Conservation (phyloP, 495 filamentous ascomycete species). For the Venustampulla echinocandica region DNA sequence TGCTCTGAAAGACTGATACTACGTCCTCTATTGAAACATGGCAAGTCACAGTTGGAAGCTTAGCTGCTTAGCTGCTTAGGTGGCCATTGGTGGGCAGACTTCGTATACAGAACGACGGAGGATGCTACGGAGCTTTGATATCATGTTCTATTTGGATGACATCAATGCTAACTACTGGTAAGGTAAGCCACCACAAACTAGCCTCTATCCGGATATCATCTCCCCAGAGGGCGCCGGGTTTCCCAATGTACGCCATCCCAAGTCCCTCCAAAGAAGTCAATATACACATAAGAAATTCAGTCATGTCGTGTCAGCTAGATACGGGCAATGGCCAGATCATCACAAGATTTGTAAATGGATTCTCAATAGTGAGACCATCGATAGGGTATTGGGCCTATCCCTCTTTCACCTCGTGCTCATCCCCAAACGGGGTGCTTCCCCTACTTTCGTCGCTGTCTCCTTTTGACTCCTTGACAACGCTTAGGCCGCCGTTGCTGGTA, state of each 20-base stretch:
- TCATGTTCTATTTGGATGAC: not conserved
- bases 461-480: slow-evolving; percentile 37
- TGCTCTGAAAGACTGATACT: too few relatives aligned
- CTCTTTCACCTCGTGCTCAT: slow-evolving; percentile 38
- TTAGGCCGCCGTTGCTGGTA: slow-evolving; percentile 37
- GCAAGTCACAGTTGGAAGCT: too few relatives aligned
- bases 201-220: slow-evolving; percentile 9
- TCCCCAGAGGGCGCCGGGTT: slow-evolving; percentile 5
- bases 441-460: slow-evolving; percentile 17
- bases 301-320: not conserved
- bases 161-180: slow-evolving; percentile 1
- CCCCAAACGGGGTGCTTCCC: slow-evolving; percentile 45
- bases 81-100: too few relatives aligned
- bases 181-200: too few relatives aligned
- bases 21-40: too few relatives aligned
- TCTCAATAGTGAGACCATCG: not conserved
- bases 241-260: slow-evolving; percentile 13
- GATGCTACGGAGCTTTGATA: not conserved
- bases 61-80: too few relatives aligned
- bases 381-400: slow-evolving; percentile 4
- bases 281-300: slow-evolving; percentile 21
- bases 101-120: not conserved
- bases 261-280: slow-evolving; percentile 8
- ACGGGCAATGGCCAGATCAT: slow-evolving; percentile 1
- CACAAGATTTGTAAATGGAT: not conserved